These are phyloP conservation scores for Mycena galopus DNA, from an alignment of 768 basidiomycete genomes.

Conservation along the genomic window DNA sequence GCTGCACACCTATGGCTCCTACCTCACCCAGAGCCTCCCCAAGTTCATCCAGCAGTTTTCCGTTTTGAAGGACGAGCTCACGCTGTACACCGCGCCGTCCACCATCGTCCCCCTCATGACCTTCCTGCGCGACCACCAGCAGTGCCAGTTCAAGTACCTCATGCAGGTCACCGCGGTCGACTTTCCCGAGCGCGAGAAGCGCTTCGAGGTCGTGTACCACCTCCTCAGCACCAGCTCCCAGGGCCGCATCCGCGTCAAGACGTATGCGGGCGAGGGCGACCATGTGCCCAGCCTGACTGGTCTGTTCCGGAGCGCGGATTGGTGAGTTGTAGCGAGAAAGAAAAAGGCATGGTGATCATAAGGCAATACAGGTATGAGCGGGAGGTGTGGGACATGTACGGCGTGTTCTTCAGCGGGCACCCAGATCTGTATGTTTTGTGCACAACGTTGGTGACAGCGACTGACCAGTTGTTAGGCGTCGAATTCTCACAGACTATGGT, in stretches of 20 bases:
- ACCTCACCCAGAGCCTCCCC: slow-evolving; percentile 92
- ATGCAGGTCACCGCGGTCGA: slow-evolving; percentile 98
- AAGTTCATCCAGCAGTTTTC: slow-evolving; percentile 99
- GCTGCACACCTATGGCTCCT: slow-evolving; percentile 93
- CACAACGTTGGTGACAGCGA: not conserved
- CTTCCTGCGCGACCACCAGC: slow-evolving; percentile 95
- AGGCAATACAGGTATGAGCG: slow-evolving; percentile 83
- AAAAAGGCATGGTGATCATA: slow-evolving; percentile 7
- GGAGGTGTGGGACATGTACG: slow-evolving; percentile 98
- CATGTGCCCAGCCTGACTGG: slow-evolving; percentile 86
- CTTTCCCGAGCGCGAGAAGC: slow-evolving; percentile 91
- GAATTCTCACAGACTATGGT: slow-evolving; percentile 99
- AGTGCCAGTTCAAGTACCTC: slow-evolving; percentile 92
- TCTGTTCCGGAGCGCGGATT: slow-evolving; percentile 93
- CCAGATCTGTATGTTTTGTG: slow-evolving; percentile 87
- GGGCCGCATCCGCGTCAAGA: slow-evolving; percentile 95
- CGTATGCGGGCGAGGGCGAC: slow-evolving; percentile 94
- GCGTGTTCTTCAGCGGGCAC: slow-evolving; percentile 96
- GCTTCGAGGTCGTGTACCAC: slow-evolving; percentile 98
- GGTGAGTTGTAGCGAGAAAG: slow-evolving; percentile 62
- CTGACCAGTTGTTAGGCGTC: slow-evolving; percentile 69
- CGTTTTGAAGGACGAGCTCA: slow-evolving; percentile 95
- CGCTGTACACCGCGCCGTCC: slow-evolving; percentile 87
- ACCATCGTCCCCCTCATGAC: slow-evolving; percentile 87
- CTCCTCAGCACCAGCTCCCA: slow-evolving; percentile 84